These are phyloP conservation scores for Ophiobolus disseminans DNA, from an alignment of 2,329 filamentous ascomycete genomes.

Conservation along the genomic window DNA sequence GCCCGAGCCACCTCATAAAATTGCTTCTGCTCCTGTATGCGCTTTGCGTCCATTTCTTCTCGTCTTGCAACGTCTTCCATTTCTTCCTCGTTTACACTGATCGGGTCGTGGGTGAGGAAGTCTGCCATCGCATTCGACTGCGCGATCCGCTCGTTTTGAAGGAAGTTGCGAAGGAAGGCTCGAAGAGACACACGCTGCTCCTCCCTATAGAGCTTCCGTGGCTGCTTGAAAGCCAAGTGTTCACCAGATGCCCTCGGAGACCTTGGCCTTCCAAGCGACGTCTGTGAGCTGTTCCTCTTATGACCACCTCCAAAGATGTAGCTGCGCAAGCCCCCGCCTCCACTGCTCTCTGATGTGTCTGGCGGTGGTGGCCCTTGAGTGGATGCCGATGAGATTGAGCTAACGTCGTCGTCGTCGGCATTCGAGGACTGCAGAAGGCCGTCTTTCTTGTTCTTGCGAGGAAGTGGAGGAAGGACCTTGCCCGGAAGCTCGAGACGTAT, in stretches of 20 bases:
- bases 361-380: slow-evolving; percentile 62
- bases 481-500: slow-evolving; percentile 87
- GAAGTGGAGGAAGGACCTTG: slow-evolving; percentile 83
- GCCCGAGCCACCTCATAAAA: slow-evolving; percentile 96
- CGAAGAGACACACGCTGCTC: slow-evolving; percentile 89
- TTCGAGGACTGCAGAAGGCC: slow-evolving; percentile 64
- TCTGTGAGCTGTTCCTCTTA: slow-evolving; percentile 51
- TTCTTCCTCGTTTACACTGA: slow-evolving; percentile 81
- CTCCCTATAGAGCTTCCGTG: slow-evolving; percentile 78
- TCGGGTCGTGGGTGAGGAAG: slow-evolving; percentile 77
- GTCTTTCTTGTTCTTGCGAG: slow-evolving; percentile 88
- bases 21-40: slow-evolving; percentile 87
- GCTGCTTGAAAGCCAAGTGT: slow-evolving; percentile 38
- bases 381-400: slow-evolving; percentile 81
- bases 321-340: slow-evolving; percentile 52
- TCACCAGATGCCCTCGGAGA: slow-evolving; percentile 46
- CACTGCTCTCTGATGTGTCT: slow-evolving; percentile 46
- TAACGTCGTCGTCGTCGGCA: slow-evolving; percentile 71
- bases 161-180: slow-evolving; percentile 84
- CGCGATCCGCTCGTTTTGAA: slow-evolving; percentile 85
- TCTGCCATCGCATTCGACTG: slow-evolving; percentile 82
- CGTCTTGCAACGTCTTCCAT: slow-evolving; percentile 78
- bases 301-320: slow-evolving; percentile 52
- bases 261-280: slow-evolving; percentile 41
- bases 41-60: slow-evolving; percentile 83